Percentiles rank a stretch among this genome's conserved stretches.
phyloP scores from a whole-genome alignment of 2,329 filamentous ascomycete species.

The Cladorrhinum sp. region DNA sequence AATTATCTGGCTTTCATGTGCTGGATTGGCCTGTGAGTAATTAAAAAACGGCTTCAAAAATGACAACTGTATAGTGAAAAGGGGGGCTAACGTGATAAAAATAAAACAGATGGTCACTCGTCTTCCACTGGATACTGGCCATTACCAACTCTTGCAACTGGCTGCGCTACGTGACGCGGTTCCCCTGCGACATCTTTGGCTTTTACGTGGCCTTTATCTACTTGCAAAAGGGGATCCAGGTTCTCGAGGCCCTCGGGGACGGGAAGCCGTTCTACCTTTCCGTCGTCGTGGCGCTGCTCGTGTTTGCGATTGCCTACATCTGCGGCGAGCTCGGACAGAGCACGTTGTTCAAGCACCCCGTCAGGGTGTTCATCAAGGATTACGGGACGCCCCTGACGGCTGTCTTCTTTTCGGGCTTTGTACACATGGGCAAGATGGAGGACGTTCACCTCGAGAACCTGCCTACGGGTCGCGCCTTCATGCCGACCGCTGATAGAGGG shows the following conservation, averaged over 20 bases:
- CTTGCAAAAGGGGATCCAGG: slow-evolving; percentile 85
- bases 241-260: slow-evolving; percentile 71
- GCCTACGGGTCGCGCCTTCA: slow-evolving; percentile 74
- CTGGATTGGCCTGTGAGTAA: slow-evolving; percentile 75
- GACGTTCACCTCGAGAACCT: slow-evolving; percentile 66
- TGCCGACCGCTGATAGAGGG: slow-evolving; percentile 67
- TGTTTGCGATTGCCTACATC: slow-evolving; percentile 72
- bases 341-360: slow-evolving; percentile 68
- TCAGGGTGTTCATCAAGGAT: slow-evolving; percentile 82
- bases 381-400: slow-evolving; percentile 82
- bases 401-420: slow-evolving; percentile 86
- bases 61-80: background rate
- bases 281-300: slow-evolving; percentile 70
- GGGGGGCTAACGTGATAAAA: background rate
- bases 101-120: slow-evolving; percentile 63
- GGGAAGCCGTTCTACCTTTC: slow-evolving; percentile 72
- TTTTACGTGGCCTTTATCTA: slow-evolving; percentile 94
- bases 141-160: slow-evolving; percentile 84
- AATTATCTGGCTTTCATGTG: slow-evolving; percentile 89
- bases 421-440: slow-evolving; percentile 81
- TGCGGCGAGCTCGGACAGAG: slow-evolving; percentile 70
- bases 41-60: background rate
- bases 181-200: slow-evolving; percentile 90
- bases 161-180: slow-evolving; percentile 84
- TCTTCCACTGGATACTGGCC: slow-evolving; percentile 82